These are phyloP conservation scores for Striga hermonthica DNA, from an alignment of 305 asterid species.

Conservation along the genomic window DNA sequence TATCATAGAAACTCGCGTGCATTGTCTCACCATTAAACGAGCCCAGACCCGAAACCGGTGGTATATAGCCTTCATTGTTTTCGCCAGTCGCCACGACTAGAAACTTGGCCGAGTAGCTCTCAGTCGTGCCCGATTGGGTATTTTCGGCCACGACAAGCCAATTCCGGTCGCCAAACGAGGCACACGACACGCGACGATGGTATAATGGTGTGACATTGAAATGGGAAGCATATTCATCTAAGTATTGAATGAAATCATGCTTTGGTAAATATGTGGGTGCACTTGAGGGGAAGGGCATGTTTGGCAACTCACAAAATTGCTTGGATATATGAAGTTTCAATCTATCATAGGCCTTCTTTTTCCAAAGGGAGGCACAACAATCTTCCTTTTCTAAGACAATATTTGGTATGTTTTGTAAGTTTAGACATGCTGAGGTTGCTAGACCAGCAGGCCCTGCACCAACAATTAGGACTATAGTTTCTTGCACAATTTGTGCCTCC, in stretches of 20 bases:
- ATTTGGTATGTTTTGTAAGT: constrained; percentile 38
- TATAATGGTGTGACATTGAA: constrained; percentile 33
- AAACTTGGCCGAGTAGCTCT: constrained; percentile 34
- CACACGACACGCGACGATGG: constrained; percentile 31
- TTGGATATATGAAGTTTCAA: constrained; percentile 56
- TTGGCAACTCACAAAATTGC: constrained; percentile 55
- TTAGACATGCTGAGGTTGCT: constrained; percentile 53
- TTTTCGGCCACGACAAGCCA: constrained; percentile 41
- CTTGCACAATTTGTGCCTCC: constrained; percentile 31
- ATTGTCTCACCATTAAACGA: constrained; percentile 39
- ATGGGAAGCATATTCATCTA: constrained; percentile 38
- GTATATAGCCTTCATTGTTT: constrained; percentile 43
- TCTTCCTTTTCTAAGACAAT: constrained; percentile 51
- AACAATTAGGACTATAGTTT: constrained; percentile 36
- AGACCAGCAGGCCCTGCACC: constrained; percentile 67
- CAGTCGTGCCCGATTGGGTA: background rate
- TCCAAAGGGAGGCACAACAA: constrained; percentile 53
- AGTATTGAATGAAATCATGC: constrained; percentile 36
- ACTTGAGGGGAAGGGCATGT: constrained; percentile 41
- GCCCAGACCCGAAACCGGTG: constrained; percentile 39
- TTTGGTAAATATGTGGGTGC: constrained; percentile 48
- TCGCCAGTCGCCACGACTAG: constrained; percentile 60
- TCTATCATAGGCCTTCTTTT: constrained; percentile 47
- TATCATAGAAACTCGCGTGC: constrained; percentile 55
- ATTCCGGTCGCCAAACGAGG: constrained; percentile 25